A percentile compares a stretch with the other conserved stretches of the same genome.
These are phyloP conservation scores for Dioscorea dumetorum DNA, from an alignment of 106 monocot species.

Conservation along the genomic window DNA sequence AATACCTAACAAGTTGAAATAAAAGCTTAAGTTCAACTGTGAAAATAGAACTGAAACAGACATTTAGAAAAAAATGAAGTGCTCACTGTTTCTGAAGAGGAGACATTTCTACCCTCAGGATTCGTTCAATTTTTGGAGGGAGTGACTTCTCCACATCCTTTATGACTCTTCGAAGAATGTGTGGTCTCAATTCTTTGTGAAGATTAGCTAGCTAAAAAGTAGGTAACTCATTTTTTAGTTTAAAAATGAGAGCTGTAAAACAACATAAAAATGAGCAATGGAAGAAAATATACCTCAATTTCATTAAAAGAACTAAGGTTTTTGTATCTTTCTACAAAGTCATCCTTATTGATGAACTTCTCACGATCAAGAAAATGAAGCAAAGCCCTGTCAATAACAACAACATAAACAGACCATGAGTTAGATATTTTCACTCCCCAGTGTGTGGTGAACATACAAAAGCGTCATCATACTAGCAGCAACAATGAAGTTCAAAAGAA, in stretches of 20 bases:
- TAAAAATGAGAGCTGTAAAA: neutral
- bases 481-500: too few relatives aligned
- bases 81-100: conserved; percentile 97
- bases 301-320: conserved; percentile 96
- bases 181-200: conserved; percentile 94
- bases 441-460: too few relatives aligned
- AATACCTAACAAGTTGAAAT: conserved; percentile 44
- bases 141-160: conserved; percentile 99
- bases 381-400: conserved; percentile 62
- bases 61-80: neutral
- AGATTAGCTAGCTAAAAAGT: conserved; percentile 85
- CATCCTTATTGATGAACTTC: conserved; percentile 81
- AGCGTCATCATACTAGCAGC: too few relatives aligned
- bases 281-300: conserved; percentile 60
- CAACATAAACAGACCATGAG: neutral
- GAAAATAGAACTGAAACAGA: neutral
- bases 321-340: conserved; percentile 96
- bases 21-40: neutral
- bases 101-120: conserved; percentile 98
- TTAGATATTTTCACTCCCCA: too few relatives aligned
- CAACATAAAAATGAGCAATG: neutral
- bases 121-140: conserved; percentile 98
- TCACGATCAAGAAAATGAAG: conserved; percentile 93
- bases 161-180: conserved; percentile 92
- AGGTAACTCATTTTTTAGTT: conserved; percentile 12